Base-by-base conservation (phyloP, 129 eudicot species). In the Flaveria trinervia region DNA sequence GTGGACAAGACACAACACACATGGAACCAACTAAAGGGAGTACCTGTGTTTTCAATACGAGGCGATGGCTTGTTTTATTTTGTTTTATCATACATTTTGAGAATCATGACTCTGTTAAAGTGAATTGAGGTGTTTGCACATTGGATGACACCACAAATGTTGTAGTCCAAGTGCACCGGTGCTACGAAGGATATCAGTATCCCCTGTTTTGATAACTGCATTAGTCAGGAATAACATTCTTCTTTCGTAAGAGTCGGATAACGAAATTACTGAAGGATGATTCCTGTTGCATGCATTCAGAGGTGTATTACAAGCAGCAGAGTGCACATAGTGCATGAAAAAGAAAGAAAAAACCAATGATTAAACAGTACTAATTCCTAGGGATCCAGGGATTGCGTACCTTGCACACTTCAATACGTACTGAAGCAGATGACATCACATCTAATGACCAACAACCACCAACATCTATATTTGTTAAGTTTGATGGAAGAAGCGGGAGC, bases 401-500 rank as follows among this genome's bases (percentile, higher is more conserved):
- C 77, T 59, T 43, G 77, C 36, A 43, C 3, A 9, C 16, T 10
- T 71, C 30, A n/a, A 43, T 14, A 73, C 0, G 44, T 23, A 74
- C n/a, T 18, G 30, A 74, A 16, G 66, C 55, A 39, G 45, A 72
- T 36, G 66, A 30, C 77, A 36, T 72, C 5, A 72, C 67, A 60
- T 74, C 78, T 25, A 74, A 60, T 43, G 57, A 59, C 18, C 1
- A 0, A 25, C 78, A 74, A 10, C 12, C 5, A 3, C 0, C 0
- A 8, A 69, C 70, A 1, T 14, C 15, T 59, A 74, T 23, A 6
- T 23, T 14, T 56, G n/a, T 36, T 45, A 74, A 22, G 41, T 15
- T 41, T 1, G 28, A 45, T 14, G 78, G 78, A 59, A 74, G 70
- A 22, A 22, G 56, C 41, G 78, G 78, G 43, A 74, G 70, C 43